phyloP scores from a whole-genome alignment of 192 early-diverging fungal species.

The Backusella tuberculispora region DNA sequence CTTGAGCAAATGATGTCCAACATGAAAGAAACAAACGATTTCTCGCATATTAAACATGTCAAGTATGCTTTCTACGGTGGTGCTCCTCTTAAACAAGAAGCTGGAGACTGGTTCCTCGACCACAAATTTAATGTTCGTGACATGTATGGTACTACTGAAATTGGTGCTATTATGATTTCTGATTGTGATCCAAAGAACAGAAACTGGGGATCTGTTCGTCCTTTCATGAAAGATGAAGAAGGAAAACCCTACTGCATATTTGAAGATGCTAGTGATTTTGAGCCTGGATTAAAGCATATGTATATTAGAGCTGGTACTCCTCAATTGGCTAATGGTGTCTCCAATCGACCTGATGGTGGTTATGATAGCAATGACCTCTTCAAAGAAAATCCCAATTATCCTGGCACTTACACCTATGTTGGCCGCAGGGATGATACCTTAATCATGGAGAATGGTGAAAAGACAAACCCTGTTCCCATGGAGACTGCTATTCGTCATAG shows the following conservation, averaged over 20 bases:
- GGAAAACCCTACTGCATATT: not conserved
- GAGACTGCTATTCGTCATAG: conserved; percentile 16
- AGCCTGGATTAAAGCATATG: conserved; percentile 19
- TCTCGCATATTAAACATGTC: not conserved
- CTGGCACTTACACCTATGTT: conserved; percentile 17
- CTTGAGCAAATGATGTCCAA: not conserved
- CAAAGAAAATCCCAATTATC: not conserved
- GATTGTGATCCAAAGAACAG: not conserved
- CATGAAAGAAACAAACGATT: not conserved
- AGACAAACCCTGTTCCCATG: conserved; percentile 40
- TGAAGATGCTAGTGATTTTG: not conserved
- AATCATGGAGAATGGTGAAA: conserved; percentile 37
- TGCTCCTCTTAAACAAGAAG: conserved; percentile 21
- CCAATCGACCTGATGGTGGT: conserved; percentile 28
- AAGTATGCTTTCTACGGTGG: conserved; percentile 13
- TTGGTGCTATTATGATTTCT: conserved; percentile 1
- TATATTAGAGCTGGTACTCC: conserved; percentile 8
- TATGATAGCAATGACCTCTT: conserved; percentile 36
- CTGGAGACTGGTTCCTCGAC: conserved; percentile 1
- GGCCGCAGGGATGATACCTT: conserved; percentile 35
- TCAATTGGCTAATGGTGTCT: conserved; percentile 10
- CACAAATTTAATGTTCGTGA: conserved; percentile 12
- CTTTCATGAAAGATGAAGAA: not conserved
- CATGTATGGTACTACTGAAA: conserved; percentile 23
- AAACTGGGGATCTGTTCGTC: not conserved